Evolutionary conservation across 106 monocot species (phyloP), one percentile per base, ranked within the genome.

Genomic region (Dioscorea dumetorum): DNA sequence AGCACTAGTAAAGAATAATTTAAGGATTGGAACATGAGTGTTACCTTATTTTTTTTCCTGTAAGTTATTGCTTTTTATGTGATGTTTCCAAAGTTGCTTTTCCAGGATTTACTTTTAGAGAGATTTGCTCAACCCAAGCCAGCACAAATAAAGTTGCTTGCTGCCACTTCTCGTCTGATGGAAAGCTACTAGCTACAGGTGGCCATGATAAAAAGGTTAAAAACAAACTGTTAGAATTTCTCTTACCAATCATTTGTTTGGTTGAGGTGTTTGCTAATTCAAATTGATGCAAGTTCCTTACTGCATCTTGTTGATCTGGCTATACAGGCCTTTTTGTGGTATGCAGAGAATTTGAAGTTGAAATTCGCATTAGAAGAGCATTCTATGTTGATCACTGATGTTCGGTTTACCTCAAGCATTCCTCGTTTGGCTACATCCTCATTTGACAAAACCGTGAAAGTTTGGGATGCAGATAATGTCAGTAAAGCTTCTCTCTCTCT

Each of bases 151-250:
- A 99, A 81, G 97, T 99, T 53, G 68, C 81, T 17, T 99, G 97
- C 60, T 99, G 97, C 62, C 90, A 90, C 68, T 99, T 99, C 67
- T 99, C 97, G 11, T 87, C 97, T 10, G 97, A 99, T 87, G 97
- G 97, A 22, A 99, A 99, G 77, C 75, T 99, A 49, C 79, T 99
- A 67, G 97, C 97, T 23, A 99, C 84, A 48, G 97, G 97, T 58
- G 97, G 97, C 31, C 97, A 93, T 75, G 97, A 99, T 85, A 90
- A 89, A 59, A 90, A 94, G 87, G 90, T 87, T 49, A 67, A 49
- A 18, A 31, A 13, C 15, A 50, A 66, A 17, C 22, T 50, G 56
- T n/a, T 15, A 6, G 20, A n/a, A 53, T 60, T 59, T 9, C 23
- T 21, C 24, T 69, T 48, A 41, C 41, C 41, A 41, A 41, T 41